phyloP scores from a whole-genome alignment of 192 early-diverging fungal species.

The Rhizoclosmatium sp. region DNA sequence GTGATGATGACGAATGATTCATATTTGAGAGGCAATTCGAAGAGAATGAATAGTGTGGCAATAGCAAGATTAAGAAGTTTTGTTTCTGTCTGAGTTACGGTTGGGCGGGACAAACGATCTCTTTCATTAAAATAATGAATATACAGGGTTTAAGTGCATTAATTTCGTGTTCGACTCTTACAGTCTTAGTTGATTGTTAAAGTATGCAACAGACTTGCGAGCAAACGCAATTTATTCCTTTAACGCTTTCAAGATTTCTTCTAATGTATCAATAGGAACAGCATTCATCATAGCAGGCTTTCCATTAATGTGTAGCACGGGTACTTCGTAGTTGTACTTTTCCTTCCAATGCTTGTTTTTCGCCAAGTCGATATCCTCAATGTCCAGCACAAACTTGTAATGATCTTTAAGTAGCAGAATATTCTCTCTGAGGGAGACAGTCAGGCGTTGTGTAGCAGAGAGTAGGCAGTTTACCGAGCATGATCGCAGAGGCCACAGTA shows the following conservation, averaged over 20 bases:
- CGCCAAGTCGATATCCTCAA: constrained; percentile 52
- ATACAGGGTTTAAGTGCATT: too few species aligned
- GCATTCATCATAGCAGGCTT: constrained; percentile 42
- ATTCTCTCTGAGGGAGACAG: background rate
- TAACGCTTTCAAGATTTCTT: constrained; percentile 1
- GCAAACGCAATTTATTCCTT: background rate
- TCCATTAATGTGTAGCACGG: constrained; percentile 53
- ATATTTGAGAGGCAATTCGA: too few species aligned
- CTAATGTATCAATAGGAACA: constrained; percentile 8
- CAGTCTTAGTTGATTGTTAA: background rate
- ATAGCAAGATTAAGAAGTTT: too few species aligned
- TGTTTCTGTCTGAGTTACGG: too few species aligned
- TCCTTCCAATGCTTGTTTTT: constrained; percentile 47
- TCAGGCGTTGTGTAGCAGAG: constrained; percentile 10
- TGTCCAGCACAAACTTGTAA: constrained; percentile 37
- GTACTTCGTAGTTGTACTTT: constrained; percentile 58
- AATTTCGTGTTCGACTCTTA: background rate
- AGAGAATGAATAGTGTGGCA: too few species aligned
- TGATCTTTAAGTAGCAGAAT: background rate
- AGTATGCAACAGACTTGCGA: too few species aligned
- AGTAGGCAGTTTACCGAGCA: constrained; percentile 37
- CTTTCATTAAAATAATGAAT: too few species aligned
- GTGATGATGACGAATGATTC: too few species aligned
- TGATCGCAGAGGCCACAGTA: constrained; percentile 61
- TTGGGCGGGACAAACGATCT: too few species aligned